phyloP scores from a whole-genome alignment of 2,329 filamentous ascomycete species.

The Microdochium trichocladiopsis region DNA sequence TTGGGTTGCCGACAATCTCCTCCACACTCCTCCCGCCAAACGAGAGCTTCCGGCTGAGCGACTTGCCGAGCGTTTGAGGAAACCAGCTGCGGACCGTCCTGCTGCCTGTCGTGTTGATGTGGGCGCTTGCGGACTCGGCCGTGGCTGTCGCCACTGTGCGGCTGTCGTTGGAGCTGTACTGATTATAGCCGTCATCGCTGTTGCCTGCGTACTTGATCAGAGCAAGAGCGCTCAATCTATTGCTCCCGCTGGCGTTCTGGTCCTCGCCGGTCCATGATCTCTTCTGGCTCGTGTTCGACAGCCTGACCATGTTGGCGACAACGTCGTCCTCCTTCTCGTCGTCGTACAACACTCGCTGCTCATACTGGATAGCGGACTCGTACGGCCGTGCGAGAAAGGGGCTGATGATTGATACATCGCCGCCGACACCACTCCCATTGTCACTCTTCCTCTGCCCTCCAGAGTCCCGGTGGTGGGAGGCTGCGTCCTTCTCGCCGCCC shows the following conservation, averaged over 20 bases:
- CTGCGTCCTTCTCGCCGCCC: slow-evolving; percentile 3
- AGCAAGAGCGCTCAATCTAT: neutral
- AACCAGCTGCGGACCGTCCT: neutral
- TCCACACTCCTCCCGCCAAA: slow-evolving; percentile 8
- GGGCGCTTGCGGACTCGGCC: neutral
- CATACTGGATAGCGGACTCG: neutral
- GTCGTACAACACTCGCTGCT: neutral
- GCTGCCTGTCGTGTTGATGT: neutral
- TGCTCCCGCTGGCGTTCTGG: neutral
- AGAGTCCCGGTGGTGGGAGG: neutral
- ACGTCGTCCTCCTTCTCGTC: neutral
- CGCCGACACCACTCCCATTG: neutral
- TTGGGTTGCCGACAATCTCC: slow-evolving; percentile 14
- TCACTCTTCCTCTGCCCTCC: neutral
- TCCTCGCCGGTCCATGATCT: slow-evolving; percentile 44
- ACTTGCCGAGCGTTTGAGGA: slow-evolving; percentile 5
- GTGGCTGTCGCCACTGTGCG: neutral
- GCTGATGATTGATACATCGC: neutral
- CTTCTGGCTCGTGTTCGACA: slow-evolving; percentile 7
- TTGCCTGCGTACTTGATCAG: slow-evolving; percentile 20
- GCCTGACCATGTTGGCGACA: neutral
- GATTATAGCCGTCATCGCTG: slow-evolving; percentile 4
- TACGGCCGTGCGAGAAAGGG: neutral
- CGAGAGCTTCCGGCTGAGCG: slow-evolving; percentile 15
- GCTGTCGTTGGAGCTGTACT: slow-evolving; percentile 2